A percentile compares a stretch with the other conserved stretches of the same genome.
These are phyloP conservation scores for Tylopilus cervinicoccineus DNA, from an alignment of 768 basidiomycete genomes.

Conservation along the genomic window DNA sequence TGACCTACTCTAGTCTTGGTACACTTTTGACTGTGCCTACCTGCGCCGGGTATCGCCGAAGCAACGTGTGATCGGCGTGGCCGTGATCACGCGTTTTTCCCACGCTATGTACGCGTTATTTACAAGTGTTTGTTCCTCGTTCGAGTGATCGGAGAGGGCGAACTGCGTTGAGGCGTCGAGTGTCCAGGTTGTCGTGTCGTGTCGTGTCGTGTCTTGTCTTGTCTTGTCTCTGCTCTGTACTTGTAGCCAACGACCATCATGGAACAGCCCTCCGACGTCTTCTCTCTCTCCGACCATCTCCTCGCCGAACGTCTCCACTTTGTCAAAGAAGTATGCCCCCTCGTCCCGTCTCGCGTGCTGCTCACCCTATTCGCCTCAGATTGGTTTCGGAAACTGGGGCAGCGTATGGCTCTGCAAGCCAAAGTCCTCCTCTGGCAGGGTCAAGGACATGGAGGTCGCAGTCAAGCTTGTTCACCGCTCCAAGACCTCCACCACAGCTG, in stretches of 20 bases:
- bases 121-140: constrained; percentile 23
- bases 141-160: constrained; percentile 13
- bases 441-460: constrained; percentile 60
- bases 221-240: background rate
- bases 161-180: too few relatives aligned
- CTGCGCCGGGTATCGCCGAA: background rate
- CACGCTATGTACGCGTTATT: constrained; percentile 32
- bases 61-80: constrained; percentile 18
- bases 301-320: constrained; percentile 70
- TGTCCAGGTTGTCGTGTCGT: too few relatives aligned
- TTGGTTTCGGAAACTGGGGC: constrained; percentile 93
- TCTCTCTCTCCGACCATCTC: constrained; percentile 69
- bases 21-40: too few relatives aligned
- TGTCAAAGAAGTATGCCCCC: constrained; percentile 59
- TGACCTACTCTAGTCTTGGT: too few relatives aligned
- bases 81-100: constrained; percentile 21
- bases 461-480: constrained; percentile 90
- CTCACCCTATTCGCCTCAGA: constrained; percentile 39
- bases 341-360: background rate
- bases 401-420: constrained; percentile 79
- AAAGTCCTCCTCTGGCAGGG: constrained; percentile 44
- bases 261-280: constrained; percentile 47
- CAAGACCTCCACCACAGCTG: constrained; percentile 80
- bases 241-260: constrained; percentile 12
- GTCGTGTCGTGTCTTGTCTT: background rate